Conservation (phyloP, 768 basidiomycete species). For the Strobilomyces confusus region DNA sequence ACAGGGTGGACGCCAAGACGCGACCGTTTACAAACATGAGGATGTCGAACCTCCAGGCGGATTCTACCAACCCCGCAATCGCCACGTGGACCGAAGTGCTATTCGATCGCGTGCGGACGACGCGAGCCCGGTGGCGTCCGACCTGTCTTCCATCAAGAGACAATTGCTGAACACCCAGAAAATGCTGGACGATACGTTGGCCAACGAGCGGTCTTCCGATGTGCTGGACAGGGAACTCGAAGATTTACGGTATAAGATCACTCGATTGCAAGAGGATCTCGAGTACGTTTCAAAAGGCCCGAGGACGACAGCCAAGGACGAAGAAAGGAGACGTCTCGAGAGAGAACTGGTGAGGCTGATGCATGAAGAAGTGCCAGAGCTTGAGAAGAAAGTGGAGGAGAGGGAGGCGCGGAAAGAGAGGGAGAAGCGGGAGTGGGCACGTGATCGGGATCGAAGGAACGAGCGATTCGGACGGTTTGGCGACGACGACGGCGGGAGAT, state of each 20-base stretch:
- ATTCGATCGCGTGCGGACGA: conserved; percentile 74
- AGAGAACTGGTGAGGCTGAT: conserved; percentile 79
- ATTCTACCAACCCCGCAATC: conserved; percentile 74
- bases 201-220: conserved; percentile 81
- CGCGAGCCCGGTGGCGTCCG: conserved; percentile 52
- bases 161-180: conserved; percentile 74
- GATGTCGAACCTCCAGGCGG: conserved; percentile 55
- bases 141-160: conserved; percentile 84
- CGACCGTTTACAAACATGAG: conserved; percentile 86
- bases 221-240: conserved; percentile 87
- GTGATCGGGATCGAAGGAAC: conserved; percentile 82
- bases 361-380: conserved; percentile 89
- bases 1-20: conserved; percentile 67
- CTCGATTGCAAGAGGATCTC: conserved; percentile 85
- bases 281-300: conserved; percentile 82
- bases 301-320: conserved; percentile 67
- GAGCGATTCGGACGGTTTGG: conserved; percentile 72
- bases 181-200: conserved; percentile 70
- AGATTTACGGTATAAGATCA: conserved; percentile 80
- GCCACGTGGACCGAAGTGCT: conserved; percentile 82
- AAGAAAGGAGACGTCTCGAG: conserved; percentile 83
- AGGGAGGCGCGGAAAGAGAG: conserved; percentile 71
- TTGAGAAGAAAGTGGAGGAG: conserved; percentile 80
- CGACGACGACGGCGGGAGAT: conserved; percentile 35
- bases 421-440: conserved; percentile 73